Percentiles rank a stretch among this genome's conserved stretches.
Conservation (phyloP, 192 early-diverging fungal species). For the Globomyces pollinis-pini region DNA sequence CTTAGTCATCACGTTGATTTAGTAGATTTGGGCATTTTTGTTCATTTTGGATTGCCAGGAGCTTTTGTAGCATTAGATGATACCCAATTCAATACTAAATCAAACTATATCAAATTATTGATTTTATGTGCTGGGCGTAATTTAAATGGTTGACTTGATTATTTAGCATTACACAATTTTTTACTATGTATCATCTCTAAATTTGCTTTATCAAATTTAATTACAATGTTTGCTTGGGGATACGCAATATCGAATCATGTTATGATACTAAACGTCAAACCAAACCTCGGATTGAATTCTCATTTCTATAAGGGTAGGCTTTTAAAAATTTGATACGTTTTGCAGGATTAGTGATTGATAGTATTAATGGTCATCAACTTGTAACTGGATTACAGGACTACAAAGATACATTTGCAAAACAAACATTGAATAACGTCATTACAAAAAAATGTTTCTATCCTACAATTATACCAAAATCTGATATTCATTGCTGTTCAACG, state of each 20-base stretch:
- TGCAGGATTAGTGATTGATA: neutral
- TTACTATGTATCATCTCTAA: neutral
- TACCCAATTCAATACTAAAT: neutral
- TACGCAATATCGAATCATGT: neutral
- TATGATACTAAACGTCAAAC: neutral
- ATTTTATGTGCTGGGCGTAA: neutral
- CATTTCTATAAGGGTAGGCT: neutral
- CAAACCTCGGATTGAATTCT: neutral
- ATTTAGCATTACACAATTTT: neutral
- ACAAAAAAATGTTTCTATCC: neutral
- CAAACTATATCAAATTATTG: neutral
- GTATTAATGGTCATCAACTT: neutral
- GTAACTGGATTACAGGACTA: neutral
- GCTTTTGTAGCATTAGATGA: neutral
- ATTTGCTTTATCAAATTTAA: neutral
- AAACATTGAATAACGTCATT: neutral
- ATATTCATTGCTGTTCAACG: conserved; percentile 1
- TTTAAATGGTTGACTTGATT: too few relatives aligned
- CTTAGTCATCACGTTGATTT: neutral
- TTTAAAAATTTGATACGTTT: neutral
- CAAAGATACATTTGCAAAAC: neutral
- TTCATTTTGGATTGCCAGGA: neutral
- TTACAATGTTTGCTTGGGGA: neutral
- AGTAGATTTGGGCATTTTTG: neutral
- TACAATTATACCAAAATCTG: too few relatives aligned